phyloP scores from a whole-genome alignment of 768 basidiomycete genomes.

The Podaxis rugospora region DNA sequence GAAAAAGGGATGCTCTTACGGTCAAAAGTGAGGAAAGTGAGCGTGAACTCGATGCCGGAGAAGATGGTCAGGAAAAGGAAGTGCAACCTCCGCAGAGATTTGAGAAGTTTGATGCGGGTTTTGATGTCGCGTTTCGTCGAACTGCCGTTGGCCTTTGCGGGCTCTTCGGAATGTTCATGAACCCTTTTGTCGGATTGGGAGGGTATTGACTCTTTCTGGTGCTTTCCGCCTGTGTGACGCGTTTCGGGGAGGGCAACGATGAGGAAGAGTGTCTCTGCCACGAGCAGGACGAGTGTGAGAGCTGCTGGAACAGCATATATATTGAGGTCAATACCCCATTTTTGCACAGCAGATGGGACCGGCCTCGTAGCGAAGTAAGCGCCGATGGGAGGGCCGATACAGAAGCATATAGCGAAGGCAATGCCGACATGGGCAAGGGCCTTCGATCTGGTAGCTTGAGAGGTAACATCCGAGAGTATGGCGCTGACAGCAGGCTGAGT shows the following conservation, averaged over 20 bases:
- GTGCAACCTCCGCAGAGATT: slow-evolving; percentile 62
- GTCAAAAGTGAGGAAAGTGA: slow-evolving; percentile 93
- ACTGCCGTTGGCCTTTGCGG: slow-evolving; percentile 17
- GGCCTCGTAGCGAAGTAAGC: slow-evolving; percentile 94
- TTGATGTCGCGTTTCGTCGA: slow-evolving; percentile 30
- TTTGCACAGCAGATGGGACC: slow-evolving; percentile 52
- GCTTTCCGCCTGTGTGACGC: slow-evolving; percentile 38
- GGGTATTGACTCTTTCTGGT: slow-evolving; percentile 11
- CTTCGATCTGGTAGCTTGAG: slow-evolving; percentile 73
- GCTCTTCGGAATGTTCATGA: neutral
- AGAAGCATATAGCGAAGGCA: slow-evolving; percentile 94
- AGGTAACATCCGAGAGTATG: slow-evolving; percentile 88
- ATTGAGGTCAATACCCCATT: slow-evolving; percentile 67
- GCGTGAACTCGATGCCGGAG: slow-evolving; percentile 94
- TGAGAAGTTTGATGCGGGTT: slow-evolving; percentile 54
- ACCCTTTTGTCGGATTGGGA: slow-evolving; percentile 15
- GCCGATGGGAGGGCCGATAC: slow-evolving; percentile 88
- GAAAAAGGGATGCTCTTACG: slow-evolving; percentile 39
- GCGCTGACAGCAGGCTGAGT: slow-evolving; percentile 46
- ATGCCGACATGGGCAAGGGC: slow-evolving; percentile 92
- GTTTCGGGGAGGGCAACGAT: slow-evolving; percentile 82
- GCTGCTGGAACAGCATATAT: slow-evolving; percentile 89
- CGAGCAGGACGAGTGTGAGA: slow-evolving; percentile 73
- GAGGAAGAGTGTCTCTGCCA: slow-evolving; percentile 79
- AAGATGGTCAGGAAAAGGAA: slow-evolving; percentile 87